Base-by-base conservation (phyloP, 306 rosid species). In the Glycyrrhiza uralensis region DNA sequence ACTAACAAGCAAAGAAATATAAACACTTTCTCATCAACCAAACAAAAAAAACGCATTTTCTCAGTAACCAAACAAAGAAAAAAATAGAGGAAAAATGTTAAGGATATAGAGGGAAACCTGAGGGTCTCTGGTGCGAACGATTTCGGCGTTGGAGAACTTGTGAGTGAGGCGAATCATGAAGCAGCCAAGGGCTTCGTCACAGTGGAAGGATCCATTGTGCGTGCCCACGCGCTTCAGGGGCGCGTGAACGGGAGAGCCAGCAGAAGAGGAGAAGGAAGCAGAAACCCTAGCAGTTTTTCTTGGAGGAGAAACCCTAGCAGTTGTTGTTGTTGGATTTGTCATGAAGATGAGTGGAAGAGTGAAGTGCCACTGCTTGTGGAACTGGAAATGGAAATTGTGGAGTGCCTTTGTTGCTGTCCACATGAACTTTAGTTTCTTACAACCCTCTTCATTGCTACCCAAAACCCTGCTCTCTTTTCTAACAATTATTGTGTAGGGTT, bases 131-230 rank as follows among this genome's bases (percentile, higher is more conserved):
- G 97, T 52, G 63, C 99, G 93, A 17, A 95, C 87, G 61, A 95
- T 88, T 81, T 95, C 81, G 7, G 99, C 96, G 62, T 84, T 66
- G 62, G 82, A 74, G 80, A 85, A 95, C 66, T 78, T 89, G n/a
- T 83, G 30, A 5, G 99, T 81, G 69, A 86, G 95, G 45, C 97
- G 97, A 86, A 95, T 89, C 99, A 95, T 95, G 90, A 95, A 95
- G 87, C 97, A 95, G 28, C 97, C 99, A 61, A 95, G 96, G 36
- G 99, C 99, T 79, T 95, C 97, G 44, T 95, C 99, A 75, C 99
- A 95, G 80, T 95, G 99, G 82, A 95, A 95, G 85, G 90, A 85
- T 4, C 99, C 99, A 18, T 95, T 90, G 79, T 95, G 99, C 3
- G 99, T 95, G 39, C 99, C 99, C 1, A 91, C 95, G 76, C 90